Conservation (phyloP, 345 rosid genomes). For the Eucalyptus globulus region DNA sequence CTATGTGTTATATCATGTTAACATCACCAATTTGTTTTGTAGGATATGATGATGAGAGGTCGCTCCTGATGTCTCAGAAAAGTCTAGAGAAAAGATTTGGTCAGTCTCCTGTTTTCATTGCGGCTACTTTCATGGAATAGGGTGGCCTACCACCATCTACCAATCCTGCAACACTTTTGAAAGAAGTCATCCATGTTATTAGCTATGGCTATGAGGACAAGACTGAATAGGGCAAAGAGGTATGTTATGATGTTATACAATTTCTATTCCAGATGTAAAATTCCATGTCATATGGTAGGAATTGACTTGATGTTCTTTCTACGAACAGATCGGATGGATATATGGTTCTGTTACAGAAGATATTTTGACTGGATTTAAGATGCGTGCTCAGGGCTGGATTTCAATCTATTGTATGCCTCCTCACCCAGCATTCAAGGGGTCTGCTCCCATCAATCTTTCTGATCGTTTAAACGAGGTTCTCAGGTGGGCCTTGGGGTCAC, state of each 20-base stretch:
- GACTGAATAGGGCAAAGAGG: constrained; percentile 99
- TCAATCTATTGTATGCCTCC: constrained; percentile 98
- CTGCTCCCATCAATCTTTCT: constrained; percentile 99
- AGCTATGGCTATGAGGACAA: constrained; percentile 99
- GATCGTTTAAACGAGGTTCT: constrained; percentile 98
- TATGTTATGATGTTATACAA: constrained; percentile 11
- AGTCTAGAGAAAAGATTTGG: constrained; percentile 97
- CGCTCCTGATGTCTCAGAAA: constrained; percentile 93
- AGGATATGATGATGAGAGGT: constrained; percentile 98
- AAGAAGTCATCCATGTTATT: constrained; percentile 97
- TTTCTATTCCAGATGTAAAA: neutral
- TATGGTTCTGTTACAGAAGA: constrained; percentile 99
- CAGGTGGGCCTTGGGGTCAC: constrained; percentile 96
- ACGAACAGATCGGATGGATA: constrained; percentile 87
- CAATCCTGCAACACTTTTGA: constrained; percentile 85
- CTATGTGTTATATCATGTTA: neutral
- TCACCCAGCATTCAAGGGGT: constrained; percentile 98
- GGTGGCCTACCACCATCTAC: constrained; percentile 96
- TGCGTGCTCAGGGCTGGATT: constrained; percentile 99
- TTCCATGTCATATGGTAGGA: neutral
- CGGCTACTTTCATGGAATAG: constrained; percentile 96
- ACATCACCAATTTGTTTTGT: constrained; percentile 5
- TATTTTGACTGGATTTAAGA: constrained; percentile 97
- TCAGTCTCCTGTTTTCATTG: constrained; percentile 95
- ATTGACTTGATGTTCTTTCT: neutral